These are phyloP conservation scores for Colletotrichum kahawae DNA, from an alignment of 2,329 filamentous ascomycete genomes.

Conservation along the genomic window DNA sequence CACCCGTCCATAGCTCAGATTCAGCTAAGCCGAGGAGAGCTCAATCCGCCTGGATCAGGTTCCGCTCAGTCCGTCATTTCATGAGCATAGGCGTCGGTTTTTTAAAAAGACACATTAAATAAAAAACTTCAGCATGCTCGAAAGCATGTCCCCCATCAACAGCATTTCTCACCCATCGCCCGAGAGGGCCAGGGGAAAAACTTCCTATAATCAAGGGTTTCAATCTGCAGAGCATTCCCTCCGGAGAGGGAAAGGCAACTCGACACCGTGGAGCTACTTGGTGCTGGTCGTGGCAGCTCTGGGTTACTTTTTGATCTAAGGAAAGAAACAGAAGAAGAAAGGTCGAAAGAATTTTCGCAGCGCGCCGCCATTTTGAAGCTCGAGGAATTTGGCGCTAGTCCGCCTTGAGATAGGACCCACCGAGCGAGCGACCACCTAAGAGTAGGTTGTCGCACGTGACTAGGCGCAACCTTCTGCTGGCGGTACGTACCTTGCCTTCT, in stretches of 20 bases:
- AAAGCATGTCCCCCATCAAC: conserved; percentile 63
- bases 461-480: background rate
- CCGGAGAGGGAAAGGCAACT: conserved; percentile 59
- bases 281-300: conserved; percentile 70
- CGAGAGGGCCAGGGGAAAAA: conserved; percentile 52
- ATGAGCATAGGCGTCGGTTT: background rate
- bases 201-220: conserved; percentile 68
- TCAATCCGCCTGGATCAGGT: background rate
- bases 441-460: background rate
- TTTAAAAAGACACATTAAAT: background rate
- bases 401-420: background rate
- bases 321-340: conserved; percentile 50
- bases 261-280: conserved; percentile 61
- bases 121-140: background rate
- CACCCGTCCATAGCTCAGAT: background rate
- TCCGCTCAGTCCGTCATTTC: background rate
- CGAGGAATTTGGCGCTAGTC: conserved; percentile 26
- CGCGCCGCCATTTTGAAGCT: conserved; percentile 1
- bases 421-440: background rate
- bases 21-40: background rate
- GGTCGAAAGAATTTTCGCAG: conserved; percentile 32
- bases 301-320: conserved; percentile 66
- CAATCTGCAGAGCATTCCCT: conserved; percentile 63
- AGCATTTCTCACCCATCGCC: conserved; percentile 61
- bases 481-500: background rate